Percentiles rank a stretch among this genome's conserved stretches.
Conservation (phyloP, 192 early-diverging fungal species). For the Helicostylum pulchrum region DNA sequence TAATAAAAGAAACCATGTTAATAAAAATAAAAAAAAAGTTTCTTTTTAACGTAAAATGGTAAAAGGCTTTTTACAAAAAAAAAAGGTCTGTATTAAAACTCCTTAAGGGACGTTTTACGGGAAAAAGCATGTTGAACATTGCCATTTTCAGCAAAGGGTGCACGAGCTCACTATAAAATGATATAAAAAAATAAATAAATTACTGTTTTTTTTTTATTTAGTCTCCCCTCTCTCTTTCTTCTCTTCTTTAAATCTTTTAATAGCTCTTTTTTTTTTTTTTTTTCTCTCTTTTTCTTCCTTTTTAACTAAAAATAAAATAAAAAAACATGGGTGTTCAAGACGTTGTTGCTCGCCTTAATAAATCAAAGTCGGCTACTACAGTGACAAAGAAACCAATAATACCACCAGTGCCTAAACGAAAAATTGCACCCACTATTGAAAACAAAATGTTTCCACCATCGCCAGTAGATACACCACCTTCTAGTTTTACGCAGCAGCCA, state of each 20-base stretch:
- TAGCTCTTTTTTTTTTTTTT: neutral
- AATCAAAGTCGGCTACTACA: neutral
- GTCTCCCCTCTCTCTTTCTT: neutral
- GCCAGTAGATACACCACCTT: neutral
- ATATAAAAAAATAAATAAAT: neutral
- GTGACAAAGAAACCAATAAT: neutral
- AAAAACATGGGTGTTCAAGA: constrained; percentile 30
- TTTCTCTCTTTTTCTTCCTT: neutral
- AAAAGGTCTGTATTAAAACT: too few species aligned
- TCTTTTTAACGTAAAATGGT: too few species aligned
- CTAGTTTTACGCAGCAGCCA: neutral
- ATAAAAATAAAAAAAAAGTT: too few species aligned
- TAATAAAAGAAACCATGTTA: too few species aligned
- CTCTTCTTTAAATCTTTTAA: neutral
- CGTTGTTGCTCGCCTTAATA: constrained; percentile 25
- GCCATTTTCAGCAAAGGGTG: neutral
- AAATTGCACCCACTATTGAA: neutral
- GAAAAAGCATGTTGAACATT: neutral
- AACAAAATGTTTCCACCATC: constrained; percentile 1
- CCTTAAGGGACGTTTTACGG: too few species aligned
- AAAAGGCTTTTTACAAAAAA: too few species aligned
- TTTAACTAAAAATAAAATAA: constrained; percentile 8
- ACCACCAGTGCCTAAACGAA: neutral
- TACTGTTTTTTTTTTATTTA: neutral
- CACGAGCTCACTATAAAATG: too few species aligned